Conservation (phyloP, 805 yeast genomes). For the Metschnikowia gruessii region DNA sequence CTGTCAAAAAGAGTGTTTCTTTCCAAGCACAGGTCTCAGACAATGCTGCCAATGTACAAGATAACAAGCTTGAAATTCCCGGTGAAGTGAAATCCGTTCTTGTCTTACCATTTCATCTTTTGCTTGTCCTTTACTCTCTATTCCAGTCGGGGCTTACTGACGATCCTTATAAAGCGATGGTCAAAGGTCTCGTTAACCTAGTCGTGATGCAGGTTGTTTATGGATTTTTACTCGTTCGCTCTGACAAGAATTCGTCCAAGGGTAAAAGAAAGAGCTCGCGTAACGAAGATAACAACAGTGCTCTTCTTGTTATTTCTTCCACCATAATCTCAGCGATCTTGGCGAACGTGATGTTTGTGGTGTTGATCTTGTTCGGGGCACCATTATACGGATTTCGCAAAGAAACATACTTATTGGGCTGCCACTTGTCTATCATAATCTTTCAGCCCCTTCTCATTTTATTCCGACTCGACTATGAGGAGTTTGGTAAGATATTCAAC, state of each 20-base stretch:
- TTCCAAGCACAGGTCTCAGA: conserved; percentile 12
- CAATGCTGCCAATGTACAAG: conserved; percentile 1
- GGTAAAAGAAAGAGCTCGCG: conserved; percentile 3
- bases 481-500: conserved; percentile 25
- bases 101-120: conserved; percentile 31
- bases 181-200: conserved; percentile 26
- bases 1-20: conserved; percentile 17
- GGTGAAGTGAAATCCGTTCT: conserved; percentile 10
- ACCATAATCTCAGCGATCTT: conserved; percentile 30
- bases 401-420: conserved; percentile 60
- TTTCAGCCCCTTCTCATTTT: conserved; percentile 62
- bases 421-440: conserved; percentile 58
- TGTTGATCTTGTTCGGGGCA: conserved; percentile 71
- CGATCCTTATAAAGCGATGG: conserved; percentile 23
- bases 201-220: conserved; percentile 26
- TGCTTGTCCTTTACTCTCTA: conserved; percentile 28
- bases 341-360: conserved; percentile 38
- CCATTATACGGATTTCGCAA: conserved; percentile 54
- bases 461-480: conserved; percentile 49
- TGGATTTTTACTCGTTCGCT: conserved; percentile 10
- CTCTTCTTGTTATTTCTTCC: conserved; percentile 12
- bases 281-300: conserved; percentile 8
- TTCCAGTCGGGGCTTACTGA: conserved; percentile 30
- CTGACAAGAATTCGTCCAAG: neutral
- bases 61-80: conserved; percentile 9